phyloP scores from a whole-genome alignment of 306 rosid species.

The Rosa chinensis region DNA sequence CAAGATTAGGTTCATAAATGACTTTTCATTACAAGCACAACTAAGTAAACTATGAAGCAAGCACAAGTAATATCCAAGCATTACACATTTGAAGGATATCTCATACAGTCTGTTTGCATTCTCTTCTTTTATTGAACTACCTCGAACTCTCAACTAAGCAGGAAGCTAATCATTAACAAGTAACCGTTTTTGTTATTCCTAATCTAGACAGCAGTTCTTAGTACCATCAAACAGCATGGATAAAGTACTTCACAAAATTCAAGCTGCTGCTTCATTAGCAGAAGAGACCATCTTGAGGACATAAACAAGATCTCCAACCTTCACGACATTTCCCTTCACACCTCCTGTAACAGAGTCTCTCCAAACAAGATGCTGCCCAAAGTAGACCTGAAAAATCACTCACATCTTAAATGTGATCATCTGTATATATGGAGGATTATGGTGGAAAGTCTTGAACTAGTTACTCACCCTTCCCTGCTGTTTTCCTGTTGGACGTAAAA shows the following conservation, averaged over 20 bases:
- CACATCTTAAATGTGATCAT: constrained; percentile 1
- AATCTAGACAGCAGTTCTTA: neutral
- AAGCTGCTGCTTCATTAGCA: constrained; percentile 66
- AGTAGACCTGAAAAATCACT: constrained; percentile 58
- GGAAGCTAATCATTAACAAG: neutral
- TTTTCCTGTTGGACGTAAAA: constrained; percentile 58
- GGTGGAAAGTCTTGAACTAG: constrained; percentile 20
- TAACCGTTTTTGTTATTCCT: neutral
- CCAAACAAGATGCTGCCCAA: constrained; percentile 84
- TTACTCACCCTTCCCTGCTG: constrained; percentile 58
- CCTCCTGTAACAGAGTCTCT: constrained; percentile 34
- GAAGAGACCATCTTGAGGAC: constrained; percentile 54
- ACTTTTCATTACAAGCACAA: neutral
- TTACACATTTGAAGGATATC: neutral
- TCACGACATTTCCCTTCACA: constrained; percentile 45
- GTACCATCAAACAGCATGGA: neutral
- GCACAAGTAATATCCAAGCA: neutral
- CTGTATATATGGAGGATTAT: neutral
- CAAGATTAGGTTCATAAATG: neutral
- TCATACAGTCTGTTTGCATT: neutral
- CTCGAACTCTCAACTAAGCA: neutral
- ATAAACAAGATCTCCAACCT: constrained; percentile 63
- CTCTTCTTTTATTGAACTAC: neutral
- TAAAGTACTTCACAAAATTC: constrained; percentile 24
- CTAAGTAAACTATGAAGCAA: neutral